Base-by-base conservation (phyloP, 1,284 basidiomycete genomes). In the Ustilago esculenta region DNA sequence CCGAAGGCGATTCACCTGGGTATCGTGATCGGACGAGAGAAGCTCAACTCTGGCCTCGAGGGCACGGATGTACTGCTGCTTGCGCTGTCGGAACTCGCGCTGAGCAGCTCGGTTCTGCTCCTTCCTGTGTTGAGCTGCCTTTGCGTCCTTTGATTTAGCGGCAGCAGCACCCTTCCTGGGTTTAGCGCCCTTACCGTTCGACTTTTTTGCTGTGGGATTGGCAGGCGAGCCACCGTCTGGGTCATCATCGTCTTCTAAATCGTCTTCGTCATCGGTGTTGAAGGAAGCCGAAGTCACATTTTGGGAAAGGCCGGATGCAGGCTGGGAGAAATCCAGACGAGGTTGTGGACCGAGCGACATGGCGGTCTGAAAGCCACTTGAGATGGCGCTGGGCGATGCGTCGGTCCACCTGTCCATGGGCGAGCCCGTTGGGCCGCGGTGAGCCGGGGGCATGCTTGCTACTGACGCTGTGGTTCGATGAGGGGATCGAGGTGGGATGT, bases 31-130 rank as follows among this genome's bases (percentile, higher is more conserved):
- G 11, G 69, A 60, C 7, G 77, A 77, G 29, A 77, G 67, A 8
- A 77, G 66, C 48, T 79, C 77, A 35, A 79, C 74, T 18, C 75
- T 57, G 0, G 69, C 68, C 30, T 79, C 77, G 30, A 79, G 63
- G 2, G 75, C 76, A n/a, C 73, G 63, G 20, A 77, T 75, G 56
- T 75, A 77, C 36, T 79, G 75, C 49, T 79, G 77, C 54, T 77
- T 77, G 20, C 77, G 60, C 37, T 79, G 77, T 2, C 77, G 54
- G 35, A 79, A 79, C 37, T 79, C 77, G 32, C 77, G 61, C 48
- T 79, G 77, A 10, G 77, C 75, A 2, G 77, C 60, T 27, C 77
- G 52, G 52, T 79, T 79, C 37, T 77, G 76, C 37, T 72, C 75
- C 36, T 79, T 79, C n/a, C 76, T 42, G 21, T 51, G 68, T 34